These are phyloP conservation scores for Penicillium paradoxum DNA, from an alignment of 495 filamentous ascomycete genomes.

Conservation along the genomic window DNA sequence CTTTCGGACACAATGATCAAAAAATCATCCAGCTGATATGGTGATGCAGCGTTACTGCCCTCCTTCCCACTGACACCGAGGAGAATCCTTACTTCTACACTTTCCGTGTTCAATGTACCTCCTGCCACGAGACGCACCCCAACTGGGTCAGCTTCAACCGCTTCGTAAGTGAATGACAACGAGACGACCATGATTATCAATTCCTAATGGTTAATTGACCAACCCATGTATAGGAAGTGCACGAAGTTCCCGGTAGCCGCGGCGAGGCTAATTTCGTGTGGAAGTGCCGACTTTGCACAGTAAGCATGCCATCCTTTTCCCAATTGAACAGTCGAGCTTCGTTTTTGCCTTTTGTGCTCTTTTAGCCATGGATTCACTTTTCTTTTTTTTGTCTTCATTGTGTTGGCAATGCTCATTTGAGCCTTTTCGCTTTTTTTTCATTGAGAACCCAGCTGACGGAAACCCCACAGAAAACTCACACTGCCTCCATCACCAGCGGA, in stretches of 20 bases:
- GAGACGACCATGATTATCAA: background rate
- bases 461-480: constrained; percentile 52
- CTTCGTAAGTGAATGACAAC: constrained; percentile 57
- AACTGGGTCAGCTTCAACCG: constrained; percentile 85
- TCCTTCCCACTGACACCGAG: constrained; percentile 75
- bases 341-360: background rate
- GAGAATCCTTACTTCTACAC: constrained; percentile 88
- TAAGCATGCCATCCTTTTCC: constrained; percentile 22
- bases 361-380: no score
- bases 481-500: constrained; percentile 63
- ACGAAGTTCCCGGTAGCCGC: constrained; percentile 83
- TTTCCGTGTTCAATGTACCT: constrained; percentile 94
- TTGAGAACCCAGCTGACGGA: constrained; percentile 1
- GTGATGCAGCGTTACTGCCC: constrained; percentile 69
- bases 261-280: constrained; percentile 98
- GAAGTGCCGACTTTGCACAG: constrained; percentile 91
- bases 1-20: background rate
- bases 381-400: background rate
- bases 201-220: background rate
- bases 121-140: constrained; percentile 83
- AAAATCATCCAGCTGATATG: constrained; percentile 8
- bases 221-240: constrained; percentile 57
- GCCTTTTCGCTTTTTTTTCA: background rate
- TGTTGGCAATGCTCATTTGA: background rate
- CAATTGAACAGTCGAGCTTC: no score